Evolutionary conservation across 345 rosid genomes (phyloP).

Genomic region (Salix purpurea): DNA sequence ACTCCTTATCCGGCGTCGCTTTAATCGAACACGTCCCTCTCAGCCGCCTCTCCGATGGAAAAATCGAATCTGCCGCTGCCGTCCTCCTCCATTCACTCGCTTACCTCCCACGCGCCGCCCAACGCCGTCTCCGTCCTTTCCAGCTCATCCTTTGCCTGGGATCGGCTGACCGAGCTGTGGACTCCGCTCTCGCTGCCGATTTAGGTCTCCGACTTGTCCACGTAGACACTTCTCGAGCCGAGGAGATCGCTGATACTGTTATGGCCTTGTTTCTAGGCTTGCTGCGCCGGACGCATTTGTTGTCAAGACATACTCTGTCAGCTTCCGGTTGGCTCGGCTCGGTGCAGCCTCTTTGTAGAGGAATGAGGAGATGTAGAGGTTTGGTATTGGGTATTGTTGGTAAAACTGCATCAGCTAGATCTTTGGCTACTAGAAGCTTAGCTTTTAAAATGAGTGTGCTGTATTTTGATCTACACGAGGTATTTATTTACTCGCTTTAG

Average conservation of each 20-base stretch:
- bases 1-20: conserved; percentile 76
- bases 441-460: conserved; percentile 97
- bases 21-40: conserved; percentile 86
- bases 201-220: conserved; percentile 89
- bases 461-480: conserved; percentile 84
- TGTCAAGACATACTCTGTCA: conserved; percentile 77
- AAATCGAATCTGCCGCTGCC: conserved; percentile 87
- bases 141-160: conserved; percentile 96
- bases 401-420: conserved; percentile 80
- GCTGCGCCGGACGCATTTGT: conserved; percentile 85
- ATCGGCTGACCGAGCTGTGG: conserved; percentile 85
- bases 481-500: conserved; percentile 19
- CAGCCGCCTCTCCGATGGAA: conserved; percentile 78
- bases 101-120: conserved; percentile 98
- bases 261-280: conserved; percentile 96
- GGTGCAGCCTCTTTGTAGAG: conserved; percentile 86
- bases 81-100: conserved; percentile 90
- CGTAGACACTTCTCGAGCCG: conserved; percentile 85
- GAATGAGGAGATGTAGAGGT: conserved; percentile 97
- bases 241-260: conserved; percentile 95
- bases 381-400: conserved; percentile 91
- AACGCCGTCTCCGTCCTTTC: conserved; percentile 90
- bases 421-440: conserved; percentile 78
- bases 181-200: conserved; percentile 86
- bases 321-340: conserved; percentile 97